Base-by-base conservation (phyloP, 306 rosid species). In the Abrus pulchellus region DNA sequence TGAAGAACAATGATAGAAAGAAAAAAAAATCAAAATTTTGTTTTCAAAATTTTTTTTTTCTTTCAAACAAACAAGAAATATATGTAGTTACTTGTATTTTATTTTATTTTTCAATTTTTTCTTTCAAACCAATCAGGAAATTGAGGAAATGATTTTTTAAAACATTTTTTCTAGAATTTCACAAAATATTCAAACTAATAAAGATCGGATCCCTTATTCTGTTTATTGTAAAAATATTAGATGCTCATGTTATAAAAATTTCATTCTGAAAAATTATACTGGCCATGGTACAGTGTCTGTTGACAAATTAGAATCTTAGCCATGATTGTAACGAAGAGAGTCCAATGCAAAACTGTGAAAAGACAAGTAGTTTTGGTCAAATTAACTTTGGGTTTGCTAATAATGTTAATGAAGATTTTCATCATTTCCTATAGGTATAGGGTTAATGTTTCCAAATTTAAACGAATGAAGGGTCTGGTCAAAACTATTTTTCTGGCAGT, bases 401-500 rank as follows among this genome's bases (percentile, higher is more conserved):
- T 53, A 53, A 53, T 74, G 70, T 63, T 40, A 13, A 40, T 5
- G 66, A 43, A 20, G 54, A 9, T 44, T 9, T 67, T 27, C 33
- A 44, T 44, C 8, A 67, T 67, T 0, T 20, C 54, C 38, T 41
- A 28, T 36, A 36, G 9, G 0, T 63, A n/a, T 43, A 59, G 32
- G 59, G 59, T n/a, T 60, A 14, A 59, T 70, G 41, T 56, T 69
- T 59, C 14, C 59, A 74, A 10, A 59, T 13, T 43, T 40, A 5
- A 73, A 41, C 0, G 9, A 12, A n/a, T 56, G 70, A 70, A 75
- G 56, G 30, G 36, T 5, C 29, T 10, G 56, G 83, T 80, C 79
- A 52, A 52, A 74, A 13, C 11, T 29, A 67, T 12, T 6, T 40
- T 5, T 6, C 4, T 29, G 61, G 47, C 34, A 55, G 68, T 68